phyloP scores from a whole-genome alignment of 2,329 filamentous ascomycete genomes.

The Apiospora pterosperma region DNA sequence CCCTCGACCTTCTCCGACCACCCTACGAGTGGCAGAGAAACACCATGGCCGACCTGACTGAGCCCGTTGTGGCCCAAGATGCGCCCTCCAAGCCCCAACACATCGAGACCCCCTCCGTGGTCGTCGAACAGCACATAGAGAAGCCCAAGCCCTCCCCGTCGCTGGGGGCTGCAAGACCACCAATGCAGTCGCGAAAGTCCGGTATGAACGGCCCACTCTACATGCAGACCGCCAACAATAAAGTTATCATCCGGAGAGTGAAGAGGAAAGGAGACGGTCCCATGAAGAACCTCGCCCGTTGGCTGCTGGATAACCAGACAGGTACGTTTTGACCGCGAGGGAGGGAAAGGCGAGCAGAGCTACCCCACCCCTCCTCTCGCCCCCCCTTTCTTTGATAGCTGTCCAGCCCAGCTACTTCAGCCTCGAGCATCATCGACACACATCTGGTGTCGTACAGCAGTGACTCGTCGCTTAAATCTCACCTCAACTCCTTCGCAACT shows the following conservation, averaged over 20 bases:
- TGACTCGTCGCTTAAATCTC: neutral
- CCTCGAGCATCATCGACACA: neutral
- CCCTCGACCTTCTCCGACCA: neutral
- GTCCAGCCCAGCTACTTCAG: neutral
- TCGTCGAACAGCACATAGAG: neutral
- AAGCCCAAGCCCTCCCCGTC: neutral
- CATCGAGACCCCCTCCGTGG: neutral
- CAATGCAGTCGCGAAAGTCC: neutral
- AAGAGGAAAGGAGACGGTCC: conserved; percentile 62
- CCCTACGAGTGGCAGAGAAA: neutral
- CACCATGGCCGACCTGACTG: neutral
- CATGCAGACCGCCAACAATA: conserved; percentile 51
- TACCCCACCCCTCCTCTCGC: neutral
- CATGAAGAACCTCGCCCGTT: conserved; percentile 58
- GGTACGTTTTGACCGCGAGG: conserved; percentile 47
- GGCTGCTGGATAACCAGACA: conserved; percentile 77
- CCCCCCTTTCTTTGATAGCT: neutral
- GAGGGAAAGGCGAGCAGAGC: neutral
- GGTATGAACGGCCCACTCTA: conserved; percentile 55
- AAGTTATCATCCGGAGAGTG: conserved; percentile 52
- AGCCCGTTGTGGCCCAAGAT: neutral
- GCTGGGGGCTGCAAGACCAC: neutral
- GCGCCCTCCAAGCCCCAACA: neutral
- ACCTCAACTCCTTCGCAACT: neutral
- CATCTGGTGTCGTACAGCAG: conserved; percentile 4